Evolutionary conservation across 192 early-diverging fungal genomes (phyloP).

Genomic region (Phlyctochytrium bullatum): DNA sequence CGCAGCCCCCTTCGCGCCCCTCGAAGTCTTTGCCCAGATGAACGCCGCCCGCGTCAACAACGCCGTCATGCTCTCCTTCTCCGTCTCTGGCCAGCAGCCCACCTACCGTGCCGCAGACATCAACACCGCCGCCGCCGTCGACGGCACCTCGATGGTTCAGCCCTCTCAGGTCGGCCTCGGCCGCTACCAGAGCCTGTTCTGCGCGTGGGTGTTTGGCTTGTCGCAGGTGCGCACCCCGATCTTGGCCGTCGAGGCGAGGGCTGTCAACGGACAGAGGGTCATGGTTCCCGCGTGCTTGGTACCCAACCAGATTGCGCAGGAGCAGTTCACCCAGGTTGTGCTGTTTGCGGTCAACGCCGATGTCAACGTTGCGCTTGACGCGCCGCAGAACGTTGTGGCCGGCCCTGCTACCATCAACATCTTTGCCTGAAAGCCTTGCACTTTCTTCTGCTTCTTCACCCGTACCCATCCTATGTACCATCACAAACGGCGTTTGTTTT

Average conservation of each 20-base stretch:
- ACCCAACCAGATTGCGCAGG: neutral
- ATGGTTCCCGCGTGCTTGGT: constrained; percentile 4
- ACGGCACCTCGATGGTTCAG: neutral
- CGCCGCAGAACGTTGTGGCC: constrained; percentile 42
- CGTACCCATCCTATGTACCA: too few species aligned
- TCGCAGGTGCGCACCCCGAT: constrained; percentile 9
- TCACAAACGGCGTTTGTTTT: too few species aligned
- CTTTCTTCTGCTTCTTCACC: too few species aligned
- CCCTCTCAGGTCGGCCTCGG: neutral
- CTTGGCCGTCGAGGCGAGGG: neutral
- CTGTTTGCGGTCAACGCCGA: constrained; percentile 38
- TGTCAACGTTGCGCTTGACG: constrained; percentile 29
- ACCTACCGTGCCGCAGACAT: neutral
- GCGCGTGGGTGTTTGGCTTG: constrained; percentile 15
- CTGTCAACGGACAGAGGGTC: neutral
- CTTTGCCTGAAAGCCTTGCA: constrained; percentile 6
- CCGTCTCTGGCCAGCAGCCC: neutral
- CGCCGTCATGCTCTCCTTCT: neutral
- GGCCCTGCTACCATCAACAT: constrained; percentile 34
- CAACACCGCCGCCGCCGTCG: neutral
- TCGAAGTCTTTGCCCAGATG: constrained; percentile 2
- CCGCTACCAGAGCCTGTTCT: neutral
- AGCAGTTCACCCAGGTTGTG: constrained; percentile 26
- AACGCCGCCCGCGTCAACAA: neutral
- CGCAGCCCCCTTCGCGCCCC: constrained; percentile 31